Percentiles rank a stretch among this genome's conserved stretches.
These are phyloP conservation scores for Eucalyptus erythrocorys DNA, from an alignment of 345 rosid species.

Conservation along the genomic window DNA sequence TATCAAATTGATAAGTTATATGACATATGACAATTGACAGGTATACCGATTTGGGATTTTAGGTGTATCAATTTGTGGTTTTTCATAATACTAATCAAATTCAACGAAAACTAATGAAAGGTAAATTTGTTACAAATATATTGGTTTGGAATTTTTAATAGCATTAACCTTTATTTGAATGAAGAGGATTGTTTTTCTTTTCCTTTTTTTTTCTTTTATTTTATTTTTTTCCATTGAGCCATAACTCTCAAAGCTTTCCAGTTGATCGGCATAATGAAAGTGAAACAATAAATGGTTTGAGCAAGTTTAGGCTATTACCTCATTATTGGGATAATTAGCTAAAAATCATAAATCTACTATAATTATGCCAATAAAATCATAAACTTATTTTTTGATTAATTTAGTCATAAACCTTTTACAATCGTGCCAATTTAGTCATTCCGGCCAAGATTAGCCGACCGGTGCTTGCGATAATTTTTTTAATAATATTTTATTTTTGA, in stretches of 20 bases:
- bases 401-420: no score
- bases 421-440: fast-evolving
- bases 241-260: background rate
- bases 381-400: no score
- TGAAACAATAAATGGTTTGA: no score
- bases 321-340: no score
- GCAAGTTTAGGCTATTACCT: background rate
- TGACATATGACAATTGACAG: no score
- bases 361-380: fast-evolving
- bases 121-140: no score
- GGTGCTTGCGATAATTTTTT: fast-evolving
- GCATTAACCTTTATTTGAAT: background rate
- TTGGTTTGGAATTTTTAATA: fast-evolving
- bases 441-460: fast-evolving
- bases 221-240: background rate
- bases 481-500: no score
- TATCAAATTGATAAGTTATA: no score
- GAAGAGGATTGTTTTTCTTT: background rate
- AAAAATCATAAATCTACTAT: no score
- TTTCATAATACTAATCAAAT: no score
- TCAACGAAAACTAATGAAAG: no score
- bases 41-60: fast-evolving
- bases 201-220: background rate
- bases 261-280: background rate
- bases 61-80: fast-evolving